A percentile compares a stretch with the other conserved stretches of the same genome.
Evolutionary conservation across 768 basidiomycete genomes (phyloP).

Genomic region (Cystofilobasidium capitatum): DNA sequence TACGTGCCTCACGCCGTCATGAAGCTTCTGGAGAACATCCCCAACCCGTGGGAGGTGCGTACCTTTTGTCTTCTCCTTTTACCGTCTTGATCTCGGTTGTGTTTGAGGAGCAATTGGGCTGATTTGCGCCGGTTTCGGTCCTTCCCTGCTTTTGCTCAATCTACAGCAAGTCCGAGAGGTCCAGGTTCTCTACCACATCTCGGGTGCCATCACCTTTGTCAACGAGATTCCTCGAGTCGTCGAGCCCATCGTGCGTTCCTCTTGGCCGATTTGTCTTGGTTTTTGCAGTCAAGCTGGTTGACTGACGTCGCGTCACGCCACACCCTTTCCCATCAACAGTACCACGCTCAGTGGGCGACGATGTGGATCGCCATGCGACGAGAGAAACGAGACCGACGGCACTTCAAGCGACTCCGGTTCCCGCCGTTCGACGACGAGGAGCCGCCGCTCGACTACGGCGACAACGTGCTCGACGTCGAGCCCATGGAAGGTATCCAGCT

Average conservation of each 20-base stretch:
- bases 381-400: conserved; percentile 94
- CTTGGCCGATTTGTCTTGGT: not conserved
- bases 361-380: conserved; percentile 99
- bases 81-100: not conserved
- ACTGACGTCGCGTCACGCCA: not conserved
- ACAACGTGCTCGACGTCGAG: conserved; percentile 96
- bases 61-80: not conserved
- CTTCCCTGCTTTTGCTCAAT: not conserved
- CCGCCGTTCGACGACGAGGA: conserved; percentile 99
- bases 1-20: conserved; percentile 99
- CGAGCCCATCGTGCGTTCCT: conserved; percentile 57
- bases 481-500: conserved; percentile 96
- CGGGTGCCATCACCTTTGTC: conserved; percentile 98
- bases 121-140: not conserved
- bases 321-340: conserved; percentile 38
- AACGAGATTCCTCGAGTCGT: conserved; percentile 95
- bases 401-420: conserved; percentile 99
- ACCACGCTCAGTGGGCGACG: conserved; percentile 98
- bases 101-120: too few relatives aligned
- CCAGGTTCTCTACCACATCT: conserved; percentile 95
- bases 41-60: conserved; percentile 74
- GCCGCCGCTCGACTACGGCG: conserved; percentile 95
- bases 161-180: conserved; percentile 88
- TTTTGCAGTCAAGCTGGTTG: not conserved
- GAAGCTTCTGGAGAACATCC: conserved; percentile 98